Percentiles rank a stretch among this genome's conserved stretches.
These are phyloP conservation scores for Pyrenophora teres DNA, from an alignment of 2,329 filamentous ascomycete genomes.

Conservation along the genomic window DNA sequence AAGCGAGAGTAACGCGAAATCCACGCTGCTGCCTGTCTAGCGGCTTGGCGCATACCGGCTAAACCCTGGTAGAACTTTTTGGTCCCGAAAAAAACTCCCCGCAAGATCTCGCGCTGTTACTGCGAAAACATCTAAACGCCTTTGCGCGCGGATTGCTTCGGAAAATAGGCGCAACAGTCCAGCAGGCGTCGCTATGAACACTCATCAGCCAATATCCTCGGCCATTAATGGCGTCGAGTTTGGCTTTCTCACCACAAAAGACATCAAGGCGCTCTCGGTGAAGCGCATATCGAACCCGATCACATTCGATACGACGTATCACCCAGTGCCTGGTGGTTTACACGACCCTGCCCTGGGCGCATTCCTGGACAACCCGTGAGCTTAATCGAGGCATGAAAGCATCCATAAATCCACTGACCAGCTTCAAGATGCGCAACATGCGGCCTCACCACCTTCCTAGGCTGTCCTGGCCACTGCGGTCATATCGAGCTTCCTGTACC, in stretches of 20 bases:
- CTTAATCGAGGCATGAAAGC: conserved; percentile 12
- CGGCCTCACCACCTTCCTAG: conserved; percentile 72
- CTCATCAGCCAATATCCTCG: conserved; percentile 76
- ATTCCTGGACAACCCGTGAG: conserved; percentile 82
- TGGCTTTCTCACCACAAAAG: conserved; percentile 76
- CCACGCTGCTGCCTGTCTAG: conserved; percentile 6
- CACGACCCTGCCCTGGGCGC: conserved; percentile 92
- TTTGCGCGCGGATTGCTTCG: conserved; percentile 19
- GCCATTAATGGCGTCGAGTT: conserved; percentile 88
- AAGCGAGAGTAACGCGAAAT: conserved; percentile 24
- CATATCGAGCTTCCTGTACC: conserved; percentile 94
- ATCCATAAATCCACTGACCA: conserved; percentile 11
- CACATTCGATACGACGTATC: conserved; percentile 91
- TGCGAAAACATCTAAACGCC: conserved; percentile 12
- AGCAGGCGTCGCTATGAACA: conserved; percentile 47
- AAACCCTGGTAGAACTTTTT: conserved; percentile 37
- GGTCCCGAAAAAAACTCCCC: conserved; percentile 39
- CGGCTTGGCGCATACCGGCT: conserved; percentile 28
- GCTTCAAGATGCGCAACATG: conserved; percentile 84
- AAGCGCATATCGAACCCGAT: conserved; percentile 90
- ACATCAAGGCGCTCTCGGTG: conserved; percentile 88
- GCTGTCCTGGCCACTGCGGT: conserved; percentile 89
- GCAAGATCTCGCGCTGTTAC: conserved; percentile 21
- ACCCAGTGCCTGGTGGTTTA: conserved; percentile 86
- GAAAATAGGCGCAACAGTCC: conserved; percentile 19